These are phyloP conservation scores for Extremus antarcticus DNA, from an alignment of 495 filamentous ascomycete species.

Conservation along the genomic window DNA sequence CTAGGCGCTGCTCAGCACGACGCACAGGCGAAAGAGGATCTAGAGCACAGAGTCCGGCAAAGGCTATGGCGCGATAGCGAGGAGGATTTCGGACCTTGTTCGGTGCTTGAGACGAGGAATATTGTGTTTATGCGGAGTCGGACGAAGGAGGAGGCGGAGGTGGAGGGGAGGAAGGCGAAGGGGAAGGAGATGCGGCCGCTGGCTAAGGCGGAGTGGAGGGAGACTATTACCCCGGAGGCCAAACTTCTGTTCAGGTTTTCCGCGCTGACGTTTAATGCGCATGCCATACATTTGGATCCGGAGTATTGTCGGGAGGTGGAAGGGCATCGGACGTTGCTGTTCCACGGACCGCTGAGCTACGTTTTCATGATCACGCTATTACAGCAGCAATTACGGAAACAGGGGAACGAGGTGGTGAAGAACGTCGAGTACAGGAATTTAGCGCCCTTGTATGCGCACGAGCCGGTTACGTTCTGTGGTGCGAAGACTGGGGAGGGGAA, in stretches of 20 bases:
- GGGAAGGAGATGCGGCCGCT: constrained; percentile 21
- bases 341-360: constrained; percentile 78
- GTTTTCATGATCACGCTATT: constrained; percentile 61
- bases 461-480: constrained; percentile 36
- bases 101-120: constrained; percentile 43
- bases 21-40: constrained; percentile 10
- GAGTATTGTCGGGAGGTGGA: constrained; percentile 58
- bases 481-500: constrained; percentile 15
- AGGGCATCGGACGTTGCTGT: constrained; percentile 61
- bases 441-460: constrained; percentile 66
- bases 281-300: constrained; percentile 73
- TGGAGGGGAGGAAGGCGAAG: constrained; percentile 2
- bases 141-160: constrained; percentile 21
- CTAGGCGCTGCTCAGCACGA: constrained; percentile 22
- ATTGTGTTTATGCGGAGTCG: constrained; percentile 51
- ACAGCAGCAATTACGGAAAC: constrained; percentile 35
- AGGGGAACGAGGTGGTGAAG: constrained; percentile 28
- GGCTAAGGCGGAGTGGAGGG: constrained; percentile 44
- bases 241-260: constrained; percentile 73
- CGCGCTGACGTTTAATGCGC: constrained; percentile 76
- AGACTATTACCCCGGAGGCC: constrained; percentile 49
- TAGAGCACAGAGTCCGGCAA: constrained; percentile 29
- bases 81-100: constrained; percentile 30
- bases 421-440: constrained; percentile 69
- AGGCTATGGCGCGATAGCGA: constrained; percentile 39